Percentiles rank a stretch among this genome's conserved stretches.
Conservation (phyloP, 148 eudicot genomes). For the Rhododendron simsii region DNA sequence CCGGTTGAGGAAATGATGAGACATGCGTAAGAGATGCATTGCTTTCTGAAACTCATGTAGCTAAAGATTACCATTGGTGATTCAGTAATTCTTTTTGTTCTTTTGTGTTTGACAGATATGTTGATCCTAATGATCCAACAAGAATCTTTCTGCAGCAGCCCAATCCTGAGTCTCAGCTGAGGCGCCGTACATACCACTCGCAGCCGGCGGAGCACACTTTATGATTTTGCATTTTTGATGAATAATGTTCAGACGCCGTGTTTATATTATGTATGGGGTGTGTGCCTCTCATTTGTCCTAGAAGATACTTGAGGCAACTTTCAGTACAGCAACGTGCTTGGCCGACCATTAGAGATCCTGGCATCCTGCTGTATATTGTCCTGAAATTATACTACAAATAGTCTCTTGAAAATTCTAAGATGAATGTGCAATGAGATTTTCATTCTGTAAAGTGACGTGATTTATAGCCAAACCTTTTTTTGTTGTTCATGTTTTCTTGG, state of each 20-base stretch:
- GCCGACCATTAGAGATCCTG: not conserved
- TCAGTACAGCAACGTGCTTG: not conserved
- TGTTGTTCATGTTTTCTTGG: not conserved
- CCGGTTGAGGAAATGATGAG: slow-evolving; percentile 99
- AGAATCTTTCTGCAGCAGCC: slow-evolving; percentile 95
- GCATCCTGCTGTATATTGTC: not conserved
- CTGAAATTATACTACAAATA: not conserved
- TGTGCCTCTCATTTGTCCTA: not conserved
- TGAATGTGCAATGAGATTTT: not conserved
- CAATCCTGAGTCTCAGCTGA: slow-evolving; percentile 64
- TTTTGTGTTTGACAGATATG: slow-evolving; percentile 48
- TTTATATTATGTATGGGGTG: not conserved
- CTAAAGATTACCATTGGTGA: not conserved
- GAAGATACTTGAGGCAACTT: not conserved
- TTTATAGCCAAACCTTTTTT: not conserved
- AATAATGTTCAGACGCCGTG: not conserved
- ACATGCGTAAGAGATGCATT: slow-evolving; percentile 67
- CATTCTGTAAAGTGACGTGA: not conserved
- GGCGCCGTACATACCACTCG: slow-evolving; percentile 79
- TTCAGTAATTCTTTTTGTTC: not conserved
- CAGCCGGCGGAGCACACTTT: slow-evolving; percentile 29
- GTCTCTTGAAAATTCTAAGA: not conserved
- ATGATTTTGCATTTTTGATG: not conserved
- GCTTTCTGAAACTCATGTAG: not conserved
- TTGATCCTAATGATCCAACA: slow-evolving; percentile 94